Conservation (phyloP, 169 alveolate genomes). For the Eimeria praecox region DNA sequence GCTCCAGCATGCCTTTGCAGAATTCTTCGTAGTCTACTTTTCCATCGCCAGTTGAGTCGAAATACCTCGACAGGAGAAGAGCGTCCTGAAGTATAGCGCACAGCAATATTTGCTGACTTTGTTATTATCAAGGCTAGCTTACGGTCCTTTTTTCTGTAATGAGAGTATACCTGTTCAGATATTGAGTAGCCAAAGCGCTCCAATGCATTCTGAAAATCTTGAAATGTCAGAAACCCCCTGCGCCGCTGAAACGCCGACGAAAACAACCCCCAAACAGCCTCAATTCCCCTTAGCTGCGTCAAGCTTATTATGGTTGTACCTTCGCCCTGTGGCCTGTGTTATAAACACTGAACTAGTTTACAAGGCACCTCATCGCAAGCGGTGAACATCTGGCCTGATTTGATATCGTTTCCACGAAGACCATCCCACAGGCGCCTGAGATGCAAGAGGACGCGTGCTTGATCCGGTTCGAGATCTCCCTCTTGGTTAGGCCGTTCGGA, state of each 20-base stretch:
- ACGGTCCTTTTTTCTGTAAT: not conserved
- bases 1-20: slow-evolving; percentile 59
- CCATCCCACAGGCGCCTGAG: slow-evolving; percentile 62
- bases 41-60: slow-evolving; percentile 55
- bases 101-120: not conserved
- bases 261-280: not conserved
- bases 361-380: slow-evolving; percentile 53
- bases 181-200: slow-evolving; percentile 61
- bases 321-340: not conserved
- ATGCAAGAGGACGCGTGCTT: slow-evolving; percentile 55
- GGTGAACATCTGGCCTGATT: slow-evolving; percentile 31
- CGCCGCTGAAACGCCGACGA: not conserved
- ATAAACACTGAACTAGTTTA: not conserved
- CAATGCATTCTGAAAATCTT: slow-evolving; percentile 26
- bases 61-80: slow-evolving; percentile 31
- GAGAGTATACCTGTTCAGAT: slow-evolving; percentile 38
- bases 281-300: not conserved
- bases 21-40: slow-evolving; percentile 67
- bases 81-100: slow-evolving; percentile 31
- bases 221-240: slow-evolving; percentile 22
- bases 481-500: not conserved
- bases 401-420: slow-evolving; percentile 56
- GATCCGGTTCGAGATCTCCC: slow-evolving; percentile 22
- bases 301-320: not conserved
- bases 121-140: not conserved